Percentiles rank a stretch among this genome's conserved stretches.
Evolutionary conservation across 2,329 filamentous ascomycete species (phyloP).

Genomic region (Exophiala spinifera): DNA sequence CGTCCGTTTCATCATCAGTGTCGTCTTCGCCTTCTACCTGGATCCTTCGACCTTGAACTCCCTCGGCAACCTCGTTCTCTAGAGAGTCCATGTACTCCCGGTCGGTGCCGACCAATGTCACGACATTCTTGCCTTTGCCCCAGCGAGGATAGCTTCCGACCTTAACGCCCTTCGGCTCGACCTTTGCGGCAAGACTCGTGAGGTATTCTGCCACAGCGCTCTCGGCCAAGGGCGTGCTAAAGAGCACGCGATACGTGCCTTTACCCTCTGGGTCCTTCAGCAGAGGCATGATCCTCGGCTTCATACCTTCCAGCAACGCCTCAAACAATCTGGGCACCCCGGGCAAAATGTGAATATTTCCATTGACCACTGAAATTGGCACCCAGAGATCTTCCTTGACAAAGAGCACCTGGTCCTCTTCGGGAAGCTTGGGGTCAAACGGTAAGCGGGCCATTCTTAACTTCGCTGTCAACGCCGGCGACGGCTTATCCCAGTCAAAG

Average conservation of each 20-base stretch:
- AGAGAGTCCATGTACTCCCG: slow-evolving; percentile 73
- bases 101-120: slow-evolving; percentile 80
- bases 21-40: slow-evolving; percentile 70
- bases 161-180: slow-evolving; percentile 76
- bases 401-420: slow-evolving; percentile 73
- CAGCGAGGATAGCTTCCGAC: slow-evolving; percentile 93
- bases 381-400: slow-evolving; percentile 83
- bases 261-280: slow-evolving; percentile 77
- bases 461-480: slow-evolving; percentile 73
- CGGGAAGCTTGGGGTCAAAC: slow-evolving; percentile 62
- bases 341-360: slow-evolving; percentile 88
- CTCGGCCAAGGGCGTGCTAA: slow-evolving; percentile 84
- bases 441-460: slow-evolving; percentile 89
- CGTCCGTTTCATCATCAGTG: slow-evolving; percentile 31
- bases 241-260: slow-evolving; percentile 71
- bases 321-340: slow-evolving; percentile 86
- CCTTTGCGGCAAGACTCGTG: slow-evolving; percentile 71
- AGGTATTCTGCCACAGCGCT: slow-evolving; percentile 80
- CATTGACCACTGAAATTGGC: slow-evolving; percentile 81
- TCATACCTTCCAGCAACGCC: slow-evolving; percentile 71
- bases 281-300: slow-evolving; percentile 66
- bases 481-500: slow-evolving; percentile 83
- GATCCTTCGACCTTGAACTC: slow-evolving; percentile 70
- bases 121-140: slow-evolving; percentile 82
- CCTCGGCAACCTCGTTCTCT: slow-evolving; percentile 71